Base-by-base conservation (phyloP, 2,329 filamentous ascomycete species). In the Phoma sp. region DNA sequence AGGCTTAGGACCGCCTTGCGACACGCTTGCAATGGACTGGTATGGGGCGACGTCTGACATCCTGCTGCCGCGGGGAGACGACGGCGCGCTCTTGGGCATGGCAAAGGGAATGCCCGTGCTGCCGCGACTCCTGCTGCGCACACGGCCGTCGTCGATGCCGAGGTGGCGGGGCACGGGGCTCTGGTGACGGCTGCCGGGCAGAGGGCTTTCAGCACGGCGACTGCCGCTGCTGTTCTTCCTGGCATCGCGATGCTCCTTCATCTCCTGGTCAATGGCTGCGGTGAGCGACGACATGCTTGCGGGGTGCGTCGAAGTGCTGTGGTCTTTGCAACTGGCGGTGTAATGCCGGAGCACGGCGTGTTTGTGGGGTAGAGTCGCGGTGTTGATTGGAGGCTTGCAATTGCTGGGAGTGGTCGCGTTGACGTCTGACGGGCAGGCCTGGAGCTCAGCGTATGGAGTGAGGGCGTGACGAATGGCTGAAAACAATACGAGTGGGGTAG, bases 261-360 rank as follows among this genome's bases (percentile, higher is more conserved):
- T 84, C 80, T 94, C 90, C 79, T 92, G 88, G 71, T 92, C 90
- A 60, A 92, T 81, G 62, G 88, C 85, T 43, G 88, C 85, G 77
- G 92, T 90, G 69, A 93, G 85, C 69, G 89, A 92, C 55, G 65
- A 58, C 88, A 91, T 91, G 19, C 48, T 63, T 45, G 60, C 51
- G 31, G 57, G 25, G 40, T 35, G 38, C 49, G 25, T 54, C 35
- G 31, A 32, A 22, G 49, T 49, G 56, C 25, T 48, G 12, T 22
- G 21, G 19, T 25, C 22, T 36, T 50, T 40, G 15, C 40, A 38
- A 43, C 24, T 38, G 43, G 52, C 40, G 48, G 39, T 44, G 53
- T 46, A 44, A 43, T 46, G 53, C 41, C 49, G 46, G 44, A 52
- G 47, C 55, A 55, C 51, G 46, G 58, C 60, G 57, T 51, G 55